Evolutionary conservation across 345 rosid species (phyloP).

Genomic region (Salix dunnii): DNA sequence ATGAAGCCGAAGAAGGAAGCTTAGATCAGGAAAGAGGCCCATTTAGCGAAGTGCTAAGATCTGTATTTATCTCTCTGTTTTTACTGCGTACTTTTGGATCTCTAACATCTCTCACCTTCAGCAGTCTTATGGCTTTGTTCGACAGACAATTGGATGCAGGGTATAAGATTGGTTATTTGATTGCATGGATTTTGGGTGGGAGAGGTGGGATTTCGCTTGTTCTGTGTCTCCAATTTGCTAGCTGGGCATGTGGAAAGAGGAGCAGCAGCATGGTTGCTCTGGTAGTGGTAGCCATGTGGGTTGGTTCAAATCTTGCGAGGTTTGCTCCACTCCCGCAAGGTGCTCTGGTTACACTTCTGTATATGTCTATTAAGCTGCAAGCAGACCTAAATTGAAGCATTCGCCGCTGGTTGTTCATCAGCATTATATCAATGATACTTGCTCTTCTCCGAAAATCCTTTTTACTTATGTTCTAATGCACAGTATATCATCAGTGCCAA

Average conservation of each 20-base stretch:
- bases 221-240: conserved; percentile 66
- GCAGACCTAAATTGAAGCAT: conserved; percentile 42
- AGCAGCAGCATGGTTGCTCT: conserved; percentile 74
- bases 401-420: background rate
- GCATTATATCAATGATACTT: background rate
- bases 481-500: too few species aligned
- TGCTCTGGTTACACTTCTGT: conserved; percentile 69
- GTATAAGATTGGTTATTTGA: conserved; percentile 70
- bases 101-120: conserved; percentile 57
- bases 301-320: conserved; percentile 70
- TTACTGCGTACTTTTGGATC: conserved; percentile 55
- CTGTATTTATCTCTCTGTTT: conserved; percentile 52
- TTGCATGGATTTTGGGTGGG: conserved; percentile 79
- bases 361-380: conserved; percentile 87
- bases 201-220: conserved; percentile 67
- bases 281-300: conserved; percentile 71
- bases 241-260: conserved; percentile 86
- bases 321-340: conserved; percentile 83
- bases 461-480: too few species aligned
- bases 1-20: conserved; percentile 32
- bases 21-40: conserved; percentile 49
- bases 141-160: conserved; percentile 76
- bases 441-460: background rate
- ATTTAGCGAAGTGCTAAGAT: conserved; percentile 53
- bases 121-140: conserved; percentile 54